phyloP scores from a whole-genome alignment of 169 alveolate genomes.

The Plasmodium knowlesi region DNA sequence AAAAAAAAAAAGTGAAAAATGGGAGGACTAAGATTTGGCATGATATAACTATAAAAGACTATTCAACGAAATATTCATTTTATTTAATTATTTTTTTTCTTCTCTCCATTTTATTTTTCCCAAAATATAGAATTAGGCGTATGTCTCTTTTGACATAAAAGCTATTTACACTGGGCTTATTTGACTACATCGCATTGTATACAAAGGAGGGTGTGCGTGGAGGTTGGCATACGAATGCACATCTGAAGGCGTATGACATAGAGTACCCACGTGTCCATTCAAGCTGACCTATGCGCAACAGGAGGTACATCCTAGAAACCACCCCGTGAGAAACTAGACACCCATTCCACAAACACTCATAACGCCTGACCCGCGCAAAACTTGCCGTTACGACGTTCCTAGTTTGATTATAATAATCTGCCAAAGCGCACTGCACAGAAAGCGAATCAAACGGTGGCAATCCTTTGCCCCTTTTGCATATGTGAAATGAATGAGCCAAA shows the following conservation, averaged over 20 bases:
- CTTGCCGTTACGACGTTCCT: background rate
- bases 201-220: background rate
- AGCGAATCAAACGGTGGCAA: background rate
- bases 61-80: background rate
- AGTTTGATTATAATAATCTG: background rate
- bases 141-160: background rate
- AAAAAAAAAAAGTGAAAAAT: background rate
- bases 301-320: background rate
- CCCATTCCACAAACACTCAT: background rate
- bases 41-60: background rate
- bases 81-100: background rate
- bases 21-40: background rate
- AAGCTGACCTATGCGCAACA: background rate
- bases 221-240: background rate
- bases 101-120: background rate
- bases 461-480: background rate
- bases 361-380: background rate
- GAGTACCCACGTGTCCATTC: background rate
- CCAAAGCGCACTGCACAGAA: background rate
- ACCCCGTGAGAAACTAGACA: background rate
- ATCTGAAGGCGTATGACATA: background rate
- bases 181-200: background rate
- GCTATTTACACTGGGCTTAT: background rate
- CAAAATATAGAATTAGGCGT: background rate
- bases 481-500: background rate